These are phyloP conservation scores for Iberis amara DNA, from an alignment of 441 rosid genomes.

Conservation along the genomic window DNA sequence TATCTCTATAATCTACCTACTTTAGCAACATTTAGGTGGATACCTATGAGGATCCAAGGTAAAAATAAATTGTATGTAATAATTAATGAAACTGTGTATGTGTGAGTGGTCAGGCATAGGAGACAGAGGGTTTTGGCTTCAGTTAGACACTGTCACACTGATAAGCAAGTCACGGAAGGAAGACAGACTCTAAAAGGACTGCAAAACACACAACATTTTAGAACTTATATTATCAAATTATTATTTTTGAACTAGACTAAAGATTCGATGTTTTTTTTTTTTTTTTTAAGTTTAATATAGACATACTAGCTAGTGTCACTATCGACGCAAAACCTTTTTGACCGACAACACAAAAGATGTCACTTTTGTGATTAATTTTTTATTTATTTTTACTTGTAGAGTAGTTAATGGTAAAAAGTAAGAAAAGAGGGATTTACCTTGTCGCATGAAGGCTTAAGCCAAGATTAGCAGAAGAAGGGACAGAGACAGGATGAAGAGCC, in stretches of 20 bases:
- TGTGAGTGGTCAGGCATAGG: slow-evolving; percentile 28
- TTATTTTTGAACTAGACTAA: slow-evolving; percentile 28
- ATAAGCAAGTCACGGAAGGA: slow-evolving; percentile 30
- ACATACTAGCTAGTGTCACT: slow-evolving; percentile 33
- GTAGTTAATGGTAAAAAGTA: slow-evolving; percentile 23
- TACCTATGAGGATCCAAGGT: too few relatives aligned
- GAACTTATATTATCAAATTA: slow-evolving; percentile 8
- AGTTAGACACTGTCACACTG: slow-evolving; percentile 36
- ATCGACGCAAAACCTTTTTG: slow-evolving; percentile 30
- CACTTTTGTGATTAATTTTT: not conserved
- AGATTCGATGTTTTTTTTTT: slow-evolving; percentile 32
- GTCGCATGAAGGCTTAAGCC: slow-evolving; percentile 70
- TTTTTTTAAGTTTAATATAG: slow-evolving; percentile 19
- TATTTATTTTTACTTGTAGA: too few relatives aligned
- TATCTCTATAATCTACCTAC: too few relatives aligned
- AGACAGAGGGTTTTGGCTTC: slow-evolving; percentile 40
- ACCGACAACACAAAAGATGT: slow-evolving; percentile 26
- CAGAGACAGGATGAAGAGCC: slow-evolving; percentile 71
- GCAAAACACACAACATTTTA: slow-evolving; percentile 20
- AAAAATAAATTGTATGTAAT: not conserved
- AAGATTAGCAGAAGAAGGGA: slow-evolving; percentile 77
- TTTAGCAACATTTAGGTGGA: too few relatives aligned
- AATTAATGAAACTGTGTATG: slow-evolving; percentile 17
- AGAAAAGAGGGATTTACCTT: slow-evolving; percentile 39
- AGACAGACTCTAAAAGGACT: slow-evolving; percentile 20